Evolutionary conservation across 495 filamentous ascomycete genomes (phyloP).

Genomic region (Penicillium steckii): DNA sequence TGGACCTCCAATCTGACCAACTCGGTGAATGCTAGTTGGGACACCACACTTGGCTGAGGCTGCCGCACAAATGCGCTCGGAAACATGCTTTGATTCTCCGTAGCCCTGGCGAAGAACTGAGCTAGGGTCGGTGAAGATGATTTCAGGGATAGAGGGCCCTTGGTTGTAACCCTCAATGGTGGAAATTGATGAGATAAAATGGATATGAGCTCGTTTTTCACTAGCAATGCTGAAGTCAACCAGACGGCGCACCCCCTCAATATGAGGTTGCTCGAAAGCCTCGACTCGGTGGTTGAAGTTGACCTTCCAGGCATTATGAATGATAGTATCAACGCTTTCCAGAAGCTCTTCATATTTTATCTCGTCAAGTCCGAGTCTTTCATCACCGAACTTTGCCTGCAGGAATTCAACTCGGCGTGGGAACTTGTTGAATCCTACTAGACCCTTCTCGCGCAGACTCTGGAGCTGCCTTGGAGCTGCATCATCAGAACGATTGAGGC

Average conservation of each 20-base stretch:
- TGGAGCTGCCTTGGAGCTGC: slow-evolving; percentile 16
- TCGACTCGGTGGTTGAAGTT: slow-evolving; percentile 54
- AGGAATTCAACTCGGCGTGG: slow-evolving; percentile 38
- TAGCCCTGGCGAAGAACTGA: slow-evolving; percentile 45
- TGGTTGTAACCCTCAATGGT: slow-evolving; percentile 28
- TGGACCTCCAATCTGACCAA: slow-evolving; percentile 56
- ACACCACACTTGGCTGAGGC: slow-evolving; percentile 38
- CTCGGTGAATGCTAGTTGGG: slow-evolving; percentile 43
- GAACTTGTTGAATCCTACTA: slow-evolving; percentile 4
- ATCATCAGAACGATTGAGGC: slow-evolving; percentile 47
- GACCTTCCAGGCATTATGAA: slow-evolving; percentile 61
- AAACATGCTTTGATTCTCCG: slow-evolving; percentile 26
- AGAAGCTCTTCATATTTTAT: slow-evolving; percentile 8
- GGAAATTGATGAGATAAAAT: slow-evolving; percentile 53
- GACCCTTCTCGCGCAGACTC: slow-evolving; percentile 14
- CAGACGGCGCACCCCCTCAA: slow-evolving; percentile 44
- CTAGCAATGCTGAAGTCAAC: slow-evolving; percentile 51
- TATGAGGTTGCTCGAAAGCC: slow-evolving; percentile 51
- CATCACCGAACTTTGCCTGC: slow-evolving; percentile 4
- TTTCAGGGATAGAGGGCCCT: slow-evolving; percentile 44
- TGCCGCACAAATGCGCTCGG: slow-evolving; percentile 48
- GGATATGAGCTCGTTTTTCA: slow-evolving; percentile 35
- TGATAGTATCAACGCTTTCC: slow-evolving; percentile 41
- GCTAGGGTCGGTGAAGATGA: slow-evolving; percentile 39
- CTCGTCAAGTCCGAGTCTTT: slow-evolving; percentile 10